Conservation (phyloP, 2,329 filamentous ascomycete species). For the Calonectria hawksworthii region DNA sequence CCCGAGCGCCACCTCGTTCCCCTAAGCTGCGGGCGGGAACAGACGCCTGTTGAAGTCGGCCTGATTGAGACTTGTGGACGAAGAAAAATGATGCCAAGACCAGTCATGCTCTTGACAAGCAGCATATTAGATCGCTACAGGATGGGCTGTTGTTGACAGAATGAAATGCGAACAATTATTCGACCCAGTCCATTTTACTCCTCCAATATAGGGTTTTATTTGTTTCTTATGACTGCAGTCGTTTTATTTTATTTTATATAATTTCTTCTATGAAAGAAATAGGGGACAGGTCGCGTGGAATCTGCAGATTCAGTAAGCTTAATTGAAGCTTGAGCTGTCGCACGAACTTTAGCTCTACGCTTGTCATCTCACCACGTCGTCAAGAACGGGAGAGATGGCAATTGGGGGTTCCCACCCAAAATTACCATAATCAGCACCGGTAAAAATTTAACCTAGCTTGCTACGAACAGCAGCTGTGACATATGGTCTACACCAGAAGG, state of each 20-base stretch:
- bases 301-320: not conserved
- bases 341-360: not conserved
- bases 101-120: too few relatives aligned
- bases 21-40: not conserved
- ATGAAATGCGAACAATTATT: not conserved
- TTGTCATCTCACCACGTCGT: too few relatives aligned
- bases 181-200: too few relatives aligned
- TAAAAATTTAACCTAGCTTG: not conserved
- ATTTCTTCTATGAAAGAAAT: too few relatives aligned
- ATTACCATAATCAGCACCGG: not conserved
- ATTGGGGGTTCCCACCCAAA: not conserved
- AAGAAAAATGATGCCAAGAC: too few relatives aligned
- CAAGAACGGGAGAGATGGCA: not conserved
- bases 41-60: not conserved
- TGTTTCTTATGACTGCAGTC: too few relatives aligned
- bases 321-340: not conserved
- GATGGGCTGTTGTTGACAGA: not conserved
- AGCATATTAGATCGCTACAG: too few relatives aligned
- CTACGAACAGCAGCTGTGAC: not conserved
- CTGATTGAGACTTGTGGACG: not conserved
- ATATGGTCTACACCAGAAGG: not conserved
- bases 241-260: too few relatives aligned
- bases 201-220: too few relatives aligned
- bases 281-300: not conserved
- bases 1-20: not conserved